Evolutionary conservation across 2,329 filamentous ascomycete genomes (phyloP), one percentile per base, ranked within the genome.

Genomic region (Plenodomus lindquistii): DNA sequence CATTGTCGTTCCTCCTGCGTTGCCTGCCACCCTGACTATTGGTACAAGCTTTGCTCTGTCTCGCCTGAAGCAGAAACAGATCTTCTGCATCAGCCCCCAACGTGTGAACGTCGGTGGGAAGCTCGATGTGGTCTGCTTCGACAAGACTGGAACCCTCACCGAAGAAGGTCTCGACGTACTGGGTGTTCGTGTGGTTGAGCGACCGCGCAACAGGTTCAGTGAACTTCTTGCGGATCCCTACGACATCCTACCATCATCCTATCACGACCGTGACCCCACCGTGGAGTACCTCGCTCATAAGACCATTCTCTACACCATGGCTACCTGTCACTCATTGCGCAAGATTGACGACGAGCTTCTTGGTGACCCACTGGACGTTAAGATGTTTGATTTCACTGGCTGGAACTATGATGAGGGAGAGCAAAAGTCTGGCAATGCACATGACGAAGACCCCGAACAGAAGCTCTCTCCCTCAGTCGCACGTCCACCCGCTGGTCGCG

Each of bases 1-100:
- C 1, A 99, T 99, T 55, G 92, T 97, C 9, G 94, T 99, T 0
- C 94, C 94, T 15, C 94, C 94, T 16, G 94, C 94, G 8, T 79
- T 99, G 6, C 95, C 94, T 0, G 94, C 94, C 2, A 99, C 94
- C 0, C 79, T 99, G 40, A 96, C 91, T 0, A 99, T 99, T 61
- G 94, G 94, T 37, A 97, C 91, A 13, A 97, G 93, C 68, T 99
- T 99, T 71, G 95, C 94, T 2, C 77, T 99, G 1, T 86, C 84
- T 10, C 85, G 94, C 20, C 79, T 99, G 22, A 96, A 91, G 73
- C 84, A 86, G 55, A 92, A 95, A 70, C 83, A 91, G 37, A 97
- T 99, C 31, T 99, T 96, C 67, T 99, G 94, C 67, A 99, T 97
- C 65, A 97, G 93, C 59, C 94, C 95, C 0, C 94, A 99, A 66